Base-by-base conservation (phyloP, 192 early-diverging fungal genomes). In the Coemansia sp. region DNA sequence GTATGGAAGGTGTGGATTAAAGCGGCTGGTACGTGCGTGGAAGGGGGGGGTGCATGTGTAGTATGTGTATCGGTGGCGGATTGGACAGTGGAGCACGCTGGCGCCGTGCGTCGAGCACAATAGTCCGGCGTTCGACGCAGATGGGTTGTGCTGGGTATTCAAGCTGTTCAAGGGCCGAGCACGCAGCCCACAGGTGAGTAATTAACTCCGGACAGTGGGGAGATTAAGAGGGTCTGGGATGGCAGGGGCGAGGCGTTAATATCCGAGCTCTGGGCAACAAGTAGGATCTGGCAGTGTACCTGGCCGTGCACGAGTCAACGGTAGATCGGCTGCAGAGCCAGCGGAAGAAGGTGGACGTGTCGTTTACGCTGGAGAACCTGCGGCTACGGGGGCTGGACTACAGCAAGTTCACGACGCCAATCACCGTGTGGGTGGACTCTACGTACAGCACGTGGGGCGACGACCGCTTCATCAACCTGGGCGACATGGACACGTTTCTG, bases 11-110 rank as follows among this genome's bases (percentile, higher is more conserved):
- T n/a, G n/a, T n/a, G n/a, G n/a, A n/a, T n/a, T n/a, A n/a, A n/a
- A n/a, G n/a, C n/a, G n/a, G n/a, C n/a, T n/a, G n/a, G n/a, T n/a
- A n/a, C n/a, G n/a, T n/a, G n/a, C n/a, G n/a, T n/a, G n/a, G n/a
- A n/a, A n/a, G n/a, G n/a, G n/a, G n/a, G n/a, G n/a, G n/a, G n/a
- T 51, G 18, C 19, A 11, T 10, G 28, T 67, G 39, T 60, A 73
- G 63, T 66, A 66, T 29, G 69, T 73, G 26, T 73, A 73, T n/a
- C 62, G 69, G 58, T 73, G 69, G 69, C 56, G 63, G 47, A 66
- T 73, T 37, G 62, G 62, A n/a, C 61, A 73, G 36, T 73, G 69
- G 69, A 58, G 59, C 41, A 55, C 59, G 25, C 51, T 73, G 21
- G 54, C 62, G 35, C 60, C 69, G 36, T 66, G 61, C 55, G 41